Conservation (phyloP, 345 rosid species). For the Fremontodendron californicum region DNA sequence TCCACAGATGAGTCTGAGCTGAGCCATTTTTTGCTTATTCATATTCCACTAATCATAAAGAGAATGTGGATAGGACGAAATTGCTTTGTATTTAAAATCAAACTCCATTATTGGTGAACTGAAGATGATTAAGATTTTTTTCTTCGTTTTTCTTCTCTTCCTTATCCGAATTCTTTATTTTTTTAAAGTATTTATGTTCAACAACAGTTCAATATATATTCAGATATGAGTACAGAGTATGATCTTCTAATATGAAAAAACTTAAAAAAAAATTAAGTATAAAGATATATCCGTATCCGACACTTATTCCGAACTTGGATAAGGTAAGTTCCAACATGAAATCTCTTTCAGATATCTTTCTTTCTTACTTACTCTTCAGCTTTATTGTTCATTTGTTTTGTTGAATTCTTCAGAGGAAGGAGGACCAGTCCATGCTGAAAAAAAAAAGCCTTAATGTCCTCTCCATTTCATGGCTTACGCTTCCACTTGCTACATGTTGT, state of each 20-base stretch:
- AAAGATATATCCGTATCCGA: no score
- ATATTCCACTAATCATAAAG: conserved; percentile 1
- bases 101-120: neutral
- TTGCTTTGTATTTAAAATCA: neutral
- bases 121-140: neutral
- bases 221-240: no score
- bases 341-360: neutral
- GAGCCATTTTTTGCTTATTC: neutral
- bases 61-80: neutral
- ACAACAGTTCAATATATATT: no score
- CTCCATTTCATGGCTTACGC: neutral
- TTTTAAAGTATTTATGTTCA: no score
- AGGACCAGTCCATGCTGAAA: neutral
- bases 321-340: neutral
- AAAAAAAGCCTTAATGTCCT: neutral
- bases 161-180: no score
- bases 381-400: neutral
- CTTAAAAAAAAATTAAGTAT: no score
- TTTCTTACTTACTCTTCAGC: neutral
- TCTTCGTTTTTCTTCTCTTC: no score
- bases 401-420: neutral
- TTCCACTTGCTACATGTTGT: neutral
- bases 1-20: neutral
- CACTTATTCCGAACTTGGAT: no score
- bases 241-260: no score